These are phyloP conservation scores for Fusarium sp. DNA, from an alignment of 2,329 filamentous ascomycete species.

Conservation along the genomic window DNA sequence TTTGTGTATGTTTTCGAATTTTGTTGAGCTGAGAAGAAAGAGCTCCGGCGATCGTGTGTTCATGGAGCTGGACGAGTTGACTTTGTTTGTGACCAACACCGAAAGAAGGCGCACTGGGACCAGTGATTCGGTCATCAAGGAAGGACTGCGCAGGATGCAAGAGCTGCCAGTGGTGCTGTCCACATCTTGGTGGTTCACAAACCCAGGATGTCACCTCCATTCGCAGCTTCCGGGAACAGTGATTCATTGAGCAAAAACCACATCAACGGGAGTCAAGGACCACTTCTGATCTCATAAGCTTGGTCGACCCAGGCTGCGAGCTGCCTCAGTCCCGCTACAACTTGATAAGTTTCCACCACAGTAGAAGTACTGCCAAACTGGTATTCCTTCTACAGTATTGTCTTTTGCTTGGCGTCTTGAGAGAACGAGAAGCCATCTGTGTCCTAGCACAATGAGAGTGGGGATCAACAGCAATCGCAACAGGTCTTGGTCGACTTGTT, in stretches of 20 bases:
- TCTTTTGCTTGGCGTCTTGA: background rate
- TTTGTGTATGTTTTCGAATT: background rate
- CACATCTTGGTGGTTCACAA: rapidly evolving
- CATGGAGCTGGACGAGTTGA: background rate
- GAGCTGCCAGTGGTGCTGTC: background rate
- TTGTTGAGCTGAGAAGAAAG: background rate
- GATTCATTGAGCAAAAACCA: rapidly evolving
- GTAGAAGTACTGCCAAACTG: background rate
- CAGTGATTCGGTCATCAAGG: rapidly evolving
- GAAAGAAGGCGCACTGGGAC: rapidly evolving
- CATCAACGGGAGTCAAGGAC: no score
- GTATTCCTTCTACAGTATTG: background rate
- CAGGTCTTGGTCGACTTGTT: background rate
- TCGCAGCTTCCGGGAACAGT: background rate
- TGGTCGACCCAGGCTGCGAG: background rate
- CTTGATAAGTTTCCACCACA: background rate
- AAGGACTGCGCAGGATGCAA: no score
- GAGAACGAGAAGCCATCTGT: background rate
- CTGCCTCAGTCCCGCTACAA: background rate
- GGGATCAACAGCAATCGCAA: background rate
- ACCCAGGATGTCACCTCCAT: background rate
- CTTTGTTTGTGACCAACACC: background rate
- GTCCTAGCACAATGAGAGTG: background rate
- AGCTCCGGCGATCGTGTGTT: background rate
- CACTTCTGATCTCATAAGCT: background rate